Conservation (phyloP, 75 land plant genomes). For the Picea sitchensis region DNA sequence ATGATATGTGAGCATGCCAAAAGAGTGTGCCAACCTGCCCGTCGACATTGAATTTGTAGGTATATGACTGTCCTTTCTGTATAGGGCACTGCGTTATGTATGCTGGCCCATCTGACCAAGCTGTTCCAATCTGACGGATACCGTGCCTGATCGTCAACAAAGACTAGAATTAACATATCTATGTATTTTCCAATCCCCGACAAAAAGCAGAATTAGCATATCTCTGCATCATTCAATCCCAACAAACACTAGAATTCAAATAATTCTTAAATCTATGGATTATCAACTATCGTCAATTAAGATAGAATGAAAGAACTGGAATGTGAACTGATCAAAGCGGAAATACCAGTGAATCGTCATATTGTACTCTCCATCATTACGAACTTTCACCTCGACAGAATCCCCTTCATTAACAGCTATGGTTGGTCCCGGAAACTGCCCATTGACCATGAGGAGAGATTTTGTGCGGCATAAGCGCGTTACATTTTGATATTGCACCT, state of each 20-base stretch:
- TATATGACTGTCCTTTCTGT: slow-evolving; percentile 18
- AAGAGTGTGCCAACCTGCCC: slow-evolving; percentile 32
- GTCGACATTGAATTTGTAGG: slow-evolving; percentile 28
- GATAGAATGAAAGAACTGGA: not conserved
- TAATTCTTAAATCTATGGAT: not conserved
- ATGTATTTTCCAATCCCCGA: not conserved
- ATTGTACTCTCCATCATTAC: slow-evolving; percentile 16
- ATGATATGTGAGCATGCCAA: slow-evolving; percentile 47
- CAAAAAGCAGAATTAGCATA: not conserved
- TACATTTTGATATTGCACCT: slow-evolving; percentile 10
- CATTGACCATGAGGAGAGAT: slow-evolving; percentile 11
- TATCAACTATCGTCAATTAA: not conserved
- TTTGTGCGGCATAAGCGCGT: not conserved
- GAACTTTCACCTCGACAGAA: slow-evolving; percentile 17
- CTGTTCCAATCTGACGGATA: slow-evolving; percentile 21
- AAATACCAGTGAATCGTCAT: slow-evolving; percentile 28
- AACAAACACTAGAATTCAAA: not conserved
- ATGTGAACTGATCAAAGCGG: not conserved
- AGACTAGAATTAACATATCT: not conserved
- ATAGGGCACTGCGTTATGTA: slow-evolving; percentile 51
- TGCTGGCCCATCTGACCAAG: slow-evolving; percentile 47
- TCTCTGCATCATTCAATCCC: not conserved
- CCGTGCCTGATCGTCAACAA: slow-evolving; percentile 36
- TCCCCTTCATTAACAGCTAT: slow-evolving; percentile 23
- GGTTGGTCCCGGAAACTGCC: slow-evolving; percentile 23